Evolutionary conservation across 2,329 filamentous ascomycete species (phyloP).

Genomic region (Diaporthe destruens): DNA sequence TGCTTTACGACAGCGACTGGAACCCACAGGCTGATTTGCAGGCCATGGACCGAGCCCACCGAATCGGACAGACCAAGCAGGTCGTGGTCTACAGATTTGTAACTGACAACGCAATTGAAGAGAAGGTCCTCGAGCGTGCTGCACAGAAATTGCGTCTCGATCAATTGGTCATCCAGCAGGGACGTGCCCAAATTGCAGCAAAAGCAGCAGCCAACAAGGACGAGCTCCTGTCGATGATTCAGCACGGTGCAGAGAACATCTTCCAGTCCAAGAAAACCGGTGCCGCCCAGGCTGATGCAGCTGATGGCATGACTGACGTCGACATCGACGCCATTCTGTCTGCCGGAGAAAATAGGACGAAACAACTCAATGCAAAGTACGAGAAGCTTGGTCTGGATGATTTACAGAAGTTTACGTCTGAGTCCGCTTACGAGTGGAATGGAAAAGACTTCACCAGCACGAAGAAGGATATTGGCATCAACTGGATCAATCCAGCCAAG

Average conservation of each 20-base stretch:
- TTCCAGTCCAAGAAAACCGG: slow-evolving; percentile 81
- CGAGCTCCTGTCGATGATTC: slow-evolving; percentile 96
- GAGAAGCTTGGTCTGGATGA: slow-evolving; percentile 98
- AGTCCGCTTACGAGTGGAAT: slow-evolving; percentile 99
- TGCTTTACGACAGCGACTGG: slow-evolving; percentile 98
- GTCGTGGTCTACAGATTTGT: slow-evolving; percentile 97
- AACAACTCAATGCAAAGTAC: slow-evolving; percentile 91
- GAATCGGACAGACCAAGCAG: slow-evolving; percentile 98
- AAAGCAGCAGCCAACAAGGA: slow-evolving; percentile 97
- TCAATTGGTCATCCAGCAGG: slow-evolving; percentile 97
- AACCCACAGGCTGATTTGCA: slow-evolving; percentile 98
- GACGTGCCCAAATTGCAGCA: slow-evolving; percentile 88
- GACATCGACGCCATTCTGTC: slow-evolving; percentile 91
- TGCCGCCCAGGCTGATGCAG: slow-evolving; percentile 70
- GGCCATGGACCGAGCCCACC: slow-evolving; percentile 98
- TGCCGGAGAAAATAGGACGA: slow-evolving; percentile 89
- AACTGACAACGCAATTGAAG: slow-evolving; percentile 97
- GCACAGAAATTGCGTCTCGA: slow-evolving; percentile 97
- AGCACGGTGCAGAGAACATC: slow-evolving; percentile 96
- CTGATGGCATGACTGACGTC: slow-evolving; percentile 79
- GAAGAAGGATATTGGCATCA: slow-evolving; percentile 92
- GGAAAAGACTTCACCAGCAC: slow-evolving; percentile 93
- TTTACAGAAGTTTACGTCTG: slow-evolving; percentile 95
- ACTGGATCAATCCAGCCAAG: slow-evolving; percentile 98
- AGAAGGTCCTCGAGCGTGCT: slow-evolving; percentile 96